Evolutionary conservation across 192 early-diverging fungal genomes (phyloP), one percentile per base, ranked within the genome.

Genomic region (Coemansia sp.): DNA sequence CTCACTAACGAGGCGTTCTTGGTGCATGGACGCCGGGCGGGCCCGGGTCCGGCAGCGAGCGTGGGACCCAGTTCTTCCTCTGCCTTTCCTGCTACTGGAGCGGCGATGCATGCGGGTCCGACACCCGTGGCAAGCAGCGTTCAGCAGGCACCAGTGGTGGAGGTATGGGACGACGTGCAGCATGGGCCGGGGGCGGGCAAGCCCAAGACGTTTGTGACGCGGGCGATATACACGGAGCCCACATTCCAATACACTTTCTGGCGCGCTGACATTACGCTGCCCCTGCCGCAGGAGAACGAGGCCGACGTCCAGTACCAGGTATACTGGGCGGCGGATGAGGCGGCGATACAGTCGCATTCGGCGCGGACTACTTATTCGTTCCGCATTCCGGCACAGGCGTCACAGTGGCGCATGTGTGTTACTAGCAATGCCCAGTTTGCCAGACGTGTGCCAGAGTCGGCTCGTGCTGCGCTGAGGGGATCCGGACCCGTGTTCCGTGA

Each of bases 161-260:
- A 82, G 43, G 70, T 82, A 33, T 82, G 79, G 79, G 79, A 82
- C 59, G 74, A 82, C 38, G 67, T 67, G 21, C 70, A 76, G 45
- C 79, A 82, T 18, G 79, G 79, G 28, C 79, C 79, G 0, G 79
- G 79, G 20, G 65, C 70, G 10, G 79, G 79, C 28, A 82, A 82
- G 67, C 79, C 79, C 24, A 82, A 76, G 68, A 68, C 66, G 21
- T 82, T 76, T 48, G 43, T 34, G 40, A 66, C 70, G 10, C 51
- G 51, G 46, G 74, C 73, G 9, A 66, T 82, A 1, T 82, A 82
- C 64, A 82, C 79, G 2, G 79, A 82, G 70, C 74, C 74, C 7
- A 76, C 73, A 18, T 76, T 66, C 70, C 66, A 70, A 62, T 82
- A 82, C 65, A 82, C 79, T 31, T 82, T 82, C 62, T 82, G 79